A percentile compares a stretch with the other conserved stretches of the same genome.
These are phyloP conservation scores for Mortierella sp. DNA, from an alignment of 371 early-diverging fungal species.

Conservation along the genomic window DNA sequence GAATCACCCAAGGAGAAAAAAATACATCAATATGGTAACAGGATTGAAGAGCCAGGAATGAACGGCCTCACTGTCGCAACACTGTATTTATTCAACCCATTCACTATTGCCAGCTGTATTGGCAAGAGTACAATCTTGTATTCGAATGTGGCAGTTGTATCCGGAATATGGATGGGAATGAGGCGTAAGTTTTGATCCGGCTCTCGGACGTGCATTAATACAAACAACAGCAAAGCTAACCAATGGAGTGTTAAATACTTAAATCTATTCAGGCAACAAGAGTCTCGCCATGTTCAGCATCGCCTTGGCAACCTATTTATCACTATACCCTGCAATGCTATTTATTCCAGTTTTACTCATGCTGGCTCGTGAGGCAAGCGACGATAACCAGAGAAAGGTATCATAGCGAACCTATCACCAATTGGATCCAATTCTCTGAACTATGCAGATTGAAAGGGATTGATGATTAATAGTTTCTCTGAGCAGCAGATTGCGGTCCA, in stretches of 20 bases:
- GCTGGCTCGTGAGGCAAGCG: slow-evolving; percentile 21
- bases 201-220: too few relatives aligned
- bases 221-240: background rate
- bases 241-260: background rate
- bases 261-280: slow-evolving; percentile 57
- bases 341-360: slow-evolving; percentile 74
- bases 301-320: slow-evolving; percentile 82
- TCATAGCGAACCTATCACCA: background rate
- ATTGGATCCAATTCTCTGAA: background rate
- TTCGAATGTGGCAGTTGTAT: slow-evolving; percentile 77
- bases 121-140: slow-evolving; percentile 82
- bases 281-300: slow-evolving; percentile 72
- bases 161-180: slow-evolving; percentile 75
- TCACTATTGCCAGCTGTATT: slow-evolving; percentile 79
- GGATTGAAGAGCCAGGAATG: slow-evolving; percentile 39
- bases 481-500: slow-evolving; percentile 27
- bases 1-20: slow-evolving; percentile 26
- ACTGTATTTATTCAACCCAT: slow-evolving; percentile 88
- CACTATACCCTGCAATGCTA: slow-evolving; percentile 88
- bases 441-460: background rate
- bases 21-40: slow-evolving; percentile 35
- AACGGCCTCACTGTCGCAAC: slow-evolving; percentile 28
- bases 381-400: slow-evolving; percentile 13
- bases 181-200: slow-evolving; percentile 60
- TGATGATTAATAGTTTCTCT: background rate